Conservation (phyloP, 371 early-diverging fungal genomes). For the Dinochytrium kinnereticum region DNA sequence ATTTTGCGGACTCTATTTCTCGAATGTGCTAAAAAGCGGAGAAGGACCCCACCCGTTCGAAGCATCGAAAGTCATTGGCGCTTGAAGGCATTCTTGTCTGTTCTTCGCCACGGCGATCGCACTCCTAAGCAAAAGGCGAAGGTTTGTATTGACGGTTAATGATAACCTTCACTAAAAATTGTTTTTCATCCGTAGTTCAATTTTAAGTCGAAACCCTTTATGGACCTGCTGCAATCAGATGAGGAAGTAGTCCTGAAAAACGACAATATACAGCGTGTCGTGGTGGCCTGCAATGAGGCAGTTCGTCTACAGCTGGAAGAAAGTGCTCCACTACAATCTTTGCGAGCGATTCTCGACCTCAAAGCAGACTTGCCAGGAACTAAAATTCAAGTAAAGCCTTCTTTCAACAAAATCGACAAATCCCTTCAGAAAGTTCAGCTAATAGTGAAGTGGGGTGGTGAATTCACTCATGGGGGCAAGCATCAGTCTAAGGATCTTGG, state of each 20-base stretch:
- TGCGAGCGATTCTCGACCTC: constrained; percentile 76
- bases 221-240: constrained; percentile 68
- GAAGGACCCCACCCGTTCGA: neutral
- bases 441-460: constrained; percentile 97
- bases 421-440: constrained; percentile 80
- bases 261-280: constrained; percentile 71
- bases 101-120: constrained; percentile 94
- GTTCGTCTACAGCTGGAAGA: constrained; percentile 60
- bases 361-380: constrained; percentile 87
- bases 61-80: constrained; percentile 75
- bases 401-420: constrained; percentile 62
- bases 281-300: constrained; percentile 68
- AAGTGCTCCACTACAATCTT: constrained; percentile 59
- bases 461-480: constrained; percentile 95
- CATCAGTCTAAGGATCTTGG: constrained; percentile 92
- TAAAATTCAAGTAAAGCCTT: constrained; percentile 91
- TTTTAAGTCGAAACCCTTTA: constrained; percentile 66
- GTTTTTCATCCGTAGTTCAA: constrained; percentile 41
- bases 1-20: constrained; percentile 75
- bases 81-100: constrained; percentile 89
- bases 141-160: constrained; percentile 53
- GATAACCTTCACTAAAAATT: neutral
- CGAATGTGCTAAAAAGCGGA: constrained; percentile 51
- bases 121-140: constrained; percentile 98
- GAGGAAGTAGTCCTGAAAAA: constrained; percentile 84